Evolutionary conservation across 2,329 filamentous ascomycete genomes (phyloP), one percentile per base, ranked within the genome.

Genomic region (Fusarium nygamai): DNA sequence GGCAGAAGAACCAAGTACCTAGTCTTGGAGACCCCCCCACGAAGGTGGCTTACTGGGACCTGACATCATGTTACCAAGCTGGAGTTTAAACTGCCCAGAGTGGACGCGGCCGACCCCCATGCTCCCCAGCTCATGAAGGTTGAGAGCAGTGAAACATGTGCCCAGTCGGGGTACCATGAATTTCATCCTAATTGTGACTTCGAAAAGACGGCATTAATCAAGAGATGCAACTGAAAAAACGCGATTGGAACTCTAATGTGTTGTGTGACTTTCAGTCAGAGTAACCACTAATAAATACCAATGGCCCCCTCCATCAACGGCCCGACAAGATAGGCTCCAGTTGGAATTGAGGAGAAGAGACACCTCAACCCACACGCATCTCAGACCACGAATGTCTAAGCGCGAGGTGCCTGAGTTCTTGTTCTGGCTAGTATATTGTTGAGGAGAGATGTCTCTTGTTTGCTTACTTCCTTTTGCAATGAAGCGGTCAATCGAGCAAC

Each of bases 41-140:
- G 53, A 70, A 71, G 59, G 69, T 67, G 69, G 72, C 71, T 75
- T 66, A 66, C 65, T 64, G 58, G 61, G 72, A 69, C 72, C 75
- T 77, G 75, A 78, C 71, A 78, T 78, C 76, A 78, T 78, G 76
- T 78, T 74, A 78, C 73, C 73, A 75, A 69, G 64, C 69, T 72
- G 58, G 33, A 63, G 41, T 57, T 70, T 44, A 36, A 66, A 44
- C 31, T 70, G 54, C 44, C 65, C 36, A 65, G 57, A 47, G 58
- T 76, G 65, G 61, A 67, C 66, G 43, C 38, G 62, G 64, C 58
- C 64, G 61, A 70, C 54, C 61, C 72, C 53, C 58, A 73, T 64
- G 31, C 36, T 61, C 39, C 54, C 60, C 47, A 29, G 57, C 38
- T 64, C 62, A 67, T 59, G 61, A 68, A 66, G 48, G 46, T 54